A percentile compares a stretch with the other conserved stretches of the same genome.
Conservation (phyloP, 768 basidiomycete genomes). For the Psilocybe cyanescens region DNA sequence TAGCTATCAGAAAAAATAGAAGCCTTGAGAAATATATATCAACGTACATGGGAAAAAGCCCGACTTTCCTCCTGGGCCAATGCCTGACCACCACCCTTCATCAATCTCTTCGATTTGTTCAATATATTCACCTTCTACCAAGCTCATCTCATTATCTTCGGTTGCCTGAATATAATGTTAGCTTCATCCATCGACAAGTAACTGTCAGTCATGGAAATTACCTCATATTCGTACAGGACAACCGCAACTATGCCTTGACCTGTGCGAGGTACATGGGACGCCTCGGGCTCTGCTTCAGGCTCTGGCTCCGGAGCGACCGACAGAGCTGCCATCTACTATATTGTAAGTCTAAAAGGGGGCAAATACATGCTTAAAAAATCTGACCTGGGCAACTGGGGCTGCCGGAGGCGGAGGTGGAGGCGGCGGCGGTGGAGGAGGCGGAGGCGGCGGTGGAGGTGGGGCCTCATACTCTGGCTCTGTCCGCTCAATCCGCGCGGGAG, state of each 20-base stretch:
- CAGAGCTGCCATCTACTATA: constrained; percentile 33
- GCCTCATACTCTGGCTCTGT: constrained; percentile 26
- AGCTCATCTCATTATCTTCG: constrained; percentile 85
- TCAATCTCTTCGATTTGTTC: constrained; percentile 84
- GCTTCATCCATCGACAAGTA: background rate
- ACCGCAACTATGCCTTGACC: constrained; percentile 66
- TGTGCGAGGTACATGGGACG: constrained; percentile 37
- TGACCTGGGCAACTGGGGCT: constrained; percentile 42
- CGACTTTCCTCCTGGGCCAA: constrained; percentile 67
- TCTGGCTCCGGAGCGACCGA: constrained; percentile 21
- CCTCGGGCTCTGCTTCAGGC: constrained; percentile 41
- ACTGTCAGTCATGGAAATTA: constrained; percentile 14
- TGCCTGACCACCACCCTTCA: constrained; percentile 93
- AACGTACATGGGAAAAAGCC: constrained; percentile 85
- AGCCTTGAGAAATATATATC: background rate
- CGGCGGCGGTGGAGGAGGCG: constrained; percentile 47
- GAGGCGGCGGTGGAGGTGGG: constrained; percentile 45
- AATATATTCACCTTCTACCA: constrained; percentile 82
- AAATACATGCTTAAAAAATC: constrained; percentile 5
- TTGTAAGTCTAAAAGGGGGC: background rate
- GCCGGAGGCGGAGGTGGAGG: constrained; percentile 56
- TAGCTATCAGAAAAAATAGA: background rate
- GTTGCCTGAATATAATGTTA: constrained; percentile 50
- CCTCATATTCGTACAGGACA: constrained; percentile 85
- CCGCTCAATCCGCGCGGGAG: constrained; percentile 32